Conservation (phyloP, 768 basidiomycete genomes). For the Amanita polypyramis region DNA sequence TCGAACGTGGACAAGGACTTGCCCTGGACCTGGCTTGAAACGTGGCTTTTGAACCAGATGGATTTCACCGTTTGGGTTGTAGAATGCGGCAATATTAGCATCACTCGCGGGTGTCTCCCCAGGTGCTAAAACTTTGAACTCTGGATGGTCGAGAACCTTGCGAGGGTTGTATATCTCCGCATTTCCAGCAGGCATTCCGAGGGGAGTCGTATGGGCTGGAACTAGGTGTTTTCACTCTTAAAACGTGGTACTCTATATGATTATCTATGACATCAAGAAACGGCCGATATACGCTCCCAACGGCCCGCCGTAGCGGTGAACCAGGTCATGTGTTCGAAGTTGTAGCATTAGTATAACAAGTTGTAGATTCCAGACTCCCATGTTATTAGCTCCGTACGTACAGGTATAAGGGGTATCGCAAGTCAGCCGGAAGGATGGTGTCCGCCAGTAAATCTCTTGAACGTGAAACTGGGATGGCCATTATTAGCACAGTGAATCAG, state of each 20-base stretch:
- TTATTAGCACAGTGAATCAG: not conserved
- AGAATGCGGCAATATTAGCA: conserved; percentile 54
- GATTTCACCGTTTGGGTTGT: conserved; percentile 52
- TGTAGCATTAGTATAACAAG: not conserved
- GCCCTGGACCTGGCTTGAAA: conserved; percentile 49
- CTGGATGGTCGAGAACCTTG: conserved; percentile 44
- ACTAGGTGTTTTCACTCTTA: not conserved
- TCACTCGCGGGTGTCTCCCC: conserved; percentile 38
- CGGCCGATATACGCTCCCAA: not conserved
- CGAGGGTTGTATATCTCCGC: conserved; percentile 43
- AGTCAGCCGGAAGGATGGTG: conserved; percentile 11
- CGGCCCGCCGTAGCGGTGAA: not conserved
- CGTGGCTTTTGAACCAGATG: conserved; percentile 59
- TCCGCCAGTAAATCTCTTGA: conserved; percentile 60
- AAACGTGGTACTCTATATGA: not conserved
- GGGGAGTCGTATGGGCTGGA: not conserved
- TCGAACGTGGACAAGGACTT: conserved; percentile 55
- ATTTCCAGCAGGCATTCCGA: conserved; percentile 22
- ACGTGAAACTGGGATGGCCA: conserved; percentile 53
- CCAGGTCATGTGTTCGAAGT: not conserved
- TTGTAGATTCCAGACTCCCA: conserved; percentile 3
- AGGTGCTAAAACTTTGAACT: conserved; percentile 39
- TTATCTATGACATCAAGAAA: not conserved
- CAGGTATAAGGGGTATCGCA: not conserved
- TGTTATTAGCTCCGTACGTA: conserved; percentile 5